A percentile compares a stretch with the other conserved stretches of the same genome.
These are phyloP conservation scores for Calonectria ilicicola DNA, from an alignment of 2,329 filamentous ascomycete genomes.

Conservation along the genomic window DNA sequence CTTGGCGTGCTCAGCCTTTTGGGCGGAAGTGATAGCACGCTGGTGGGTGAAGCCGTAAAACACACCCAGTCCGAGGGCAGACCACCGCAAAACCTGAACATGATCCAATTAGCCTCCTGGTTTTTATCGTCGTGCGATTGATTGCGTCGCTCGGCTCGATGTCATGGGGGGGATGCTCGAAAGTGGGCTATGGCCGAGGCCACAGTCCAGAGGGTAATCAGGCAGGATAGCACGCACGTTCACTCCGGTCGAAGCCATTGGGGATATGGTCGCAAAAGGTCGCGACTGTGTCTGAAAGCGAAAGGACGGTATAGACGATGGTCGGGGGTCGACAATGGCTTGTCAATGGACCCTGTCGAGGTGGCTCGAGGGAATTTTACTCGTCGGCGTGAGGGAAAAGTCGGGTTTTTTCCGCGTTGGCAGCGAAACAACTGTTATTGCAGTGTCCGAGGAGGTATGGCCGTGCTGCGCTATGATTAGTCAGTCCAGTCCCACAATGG, in stretches of 20 bases:
- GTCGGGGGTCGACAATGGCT: conserved; percentile 52
- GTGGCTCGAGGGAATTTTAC: conserved; percentile 53
- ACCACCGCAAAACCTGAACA: conserved; percentile 92
- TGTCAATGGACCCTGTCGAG: conserved; percentile 59
- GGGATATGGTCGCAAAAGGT: conserved; percentile 55
- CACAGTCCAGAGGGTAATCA: conserved; percentile 41
- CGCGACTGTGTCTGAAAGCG: conserved; percentile 53
- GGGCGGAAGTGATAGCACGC: conserved; percentile 78
- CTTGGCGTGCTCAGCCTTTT: conserved; percentile 78
- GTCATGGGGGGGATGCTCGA: conserved; percentile 22
- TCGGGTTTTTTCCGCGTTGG: conserved; percentile 50
- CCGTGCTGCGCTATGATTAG: neutral
- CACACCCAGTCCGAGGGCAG: conserved; percentile 89
- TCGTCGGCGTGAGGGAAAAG: conserved; percentile 52
- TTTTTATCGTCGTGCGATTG: conserved; percentile 25
- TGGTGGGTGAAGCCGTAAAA: conserved; percentile 98
- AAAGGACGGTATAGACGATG: conserved; percentile 50
- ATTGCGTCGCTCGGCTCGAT: conserved; percentile 28
- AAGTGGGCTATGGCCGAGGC: conserved; percentile 28
- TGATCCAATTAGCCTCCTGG: conserved; percentile 44
- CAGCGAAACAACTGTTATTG: conserved; percentile 30
- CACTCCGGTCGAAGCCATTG: conserved; percentile 77
- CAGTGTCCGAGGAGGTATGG: neutral
- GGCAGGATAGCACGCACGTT: conserved; percentile 66
- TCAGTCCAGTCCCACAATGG: neutral